Evolutionary conservation across 495 filamentous ascomycete species (phyloP).

Genomic region (Neurospora sp.): DNA sequence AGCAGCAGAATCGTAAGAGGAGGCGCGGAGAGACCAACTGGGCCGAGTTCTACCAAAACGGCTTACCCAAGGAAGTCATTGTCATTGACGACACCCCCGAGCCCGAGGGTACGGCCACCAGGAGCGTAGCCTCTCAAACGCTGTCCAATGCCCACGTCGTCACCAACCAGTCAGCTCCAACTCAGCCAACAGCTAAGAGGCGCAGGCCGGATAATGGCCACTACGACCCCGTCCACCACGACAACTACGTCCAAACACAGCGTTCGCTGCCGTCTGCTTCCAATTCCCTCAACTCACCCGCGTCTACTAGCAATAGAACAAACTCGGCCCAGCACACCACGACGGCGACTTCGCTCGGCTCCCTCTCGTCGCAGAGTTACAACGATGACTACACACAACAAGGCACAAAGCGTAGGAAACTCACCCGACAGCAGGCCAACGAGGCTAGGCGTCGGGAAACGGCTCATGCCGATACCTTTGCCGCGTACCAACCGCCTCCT

Average conservation of each 20-base stretch:
- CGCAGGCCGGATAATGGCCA: slow-evolving; percentile 41
- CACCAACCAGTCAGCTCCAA: slow-evolving; percentile 9
- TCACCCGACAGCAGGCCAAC: slow-evolving; percentile 69
- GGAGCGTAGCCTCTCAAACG: slow-evolving; percentile 17
- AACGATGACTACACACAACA: slow-evolving; percentile 46
- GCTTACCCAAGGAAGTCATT: slow-evolving; percentile 85
- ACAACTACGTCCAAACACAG: slow-evolving; percentile 48
- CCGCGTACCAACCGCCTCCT: slow-evolving; percentile 73
- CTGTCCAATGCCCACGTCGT: slow-evolving; percentile 17
- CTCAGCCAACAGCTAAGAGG: slow-evolving; percentile 36
- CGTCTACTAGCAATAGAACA: slow-evolving; percentile 58
- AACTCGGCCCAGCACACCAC: slow-evolving; percentile 78
- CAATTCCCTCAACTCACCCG: slow-evolving; percentile 52
- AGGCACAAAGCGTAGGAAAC: slow-evolving; percentile 74
- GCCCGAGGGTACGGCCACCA: slow-evolving; percentile 34
- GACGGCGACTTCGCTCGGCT: slow-evolving; percentile 81
- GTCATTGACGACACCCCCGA: slow-evolving; percentile 89
- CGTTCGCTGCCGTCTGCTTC: slow-evolving; percentile 32
- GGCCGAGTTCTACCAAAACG: slow-evolving; percentile 86
- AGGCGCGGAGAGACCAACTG: slow-evolving; percentile 64
- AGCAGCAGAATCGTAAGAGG: slow-evolving; percentile 35
- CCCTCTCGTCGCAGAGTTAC: slow-evolving; percentile 48
- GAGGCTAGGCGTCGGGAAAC: slow-evolving; percentile 70
- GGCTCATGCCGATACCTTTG: slow-evolving; percentile 57
- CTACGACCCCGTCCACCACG: slow-evolving; percentile 37